Conservation (phyloP, 495 filamentous ascomycete genomes). For the Aspergillus saccharolyticus region DNA sequence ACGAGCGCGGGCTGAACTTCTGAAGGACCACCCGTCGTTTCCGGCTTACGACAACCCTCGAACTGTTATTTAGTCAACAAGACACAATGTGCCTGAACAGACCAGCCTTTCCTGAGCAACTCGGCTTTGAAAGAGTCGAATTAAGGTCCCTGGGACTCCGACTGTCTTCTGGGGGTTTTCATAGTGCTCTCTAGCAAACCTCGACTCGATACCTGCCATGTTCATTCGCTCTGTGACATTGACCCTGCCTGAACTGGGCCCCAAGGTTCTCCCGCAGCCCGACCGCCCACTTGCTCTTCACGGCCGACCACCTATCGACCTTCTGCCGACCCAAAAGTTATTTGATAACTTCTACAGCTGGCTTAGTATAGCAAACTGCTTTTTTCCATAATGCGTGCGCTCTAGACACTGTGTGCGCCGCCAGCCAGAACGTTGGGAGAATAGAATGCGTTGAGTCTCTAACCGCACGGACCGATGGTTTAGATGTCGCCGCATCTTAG, state of each 20-base stretch:
- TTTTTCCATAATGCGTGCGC: not conserved
- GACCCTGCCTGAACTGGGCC: not conserved
- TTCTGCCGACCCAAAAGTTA: not conserved
- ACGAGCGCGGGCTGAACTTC: not conserved
- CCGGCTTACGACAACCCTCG: conserved; percentile 8
- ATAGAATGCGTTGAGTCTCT: not conserved
- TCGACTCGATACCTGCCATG: not conserved
- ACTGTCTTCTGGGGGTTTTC: not conserved
- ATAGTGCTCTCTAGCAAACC: not conserved
- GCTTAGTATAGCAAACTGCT: not conserved
- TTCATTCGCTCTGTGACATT: not conserved
- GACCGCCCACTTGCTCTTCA: conserved; percentile 13
- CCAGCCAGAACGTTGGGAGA: not conserved
- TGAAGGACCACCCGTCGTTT: not conserved
- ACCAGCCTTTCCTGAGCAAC: not conserved
- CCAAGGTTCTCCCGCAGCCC: conserved; percentile 6
- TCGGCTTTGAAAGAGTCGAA: not conserved
- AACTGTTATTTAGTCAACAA: conserved; percentile 16
- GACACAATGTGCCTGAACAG: conserved; percentile 5
- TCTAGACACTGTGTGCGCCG: not conserved
- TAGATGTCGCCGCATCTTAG: not conserved
- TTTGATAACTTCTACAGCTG: not conserved
- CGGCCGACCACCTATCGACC: conserved; percentile 4
- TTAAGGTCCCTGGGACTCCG: not conserved
- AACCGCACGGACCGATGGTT: not conserved